Evolutionary conservation across 2,329 filamentous ascomycete genomes (phyloP).

Genomic region (Lizonia empirigonia): DNA sequence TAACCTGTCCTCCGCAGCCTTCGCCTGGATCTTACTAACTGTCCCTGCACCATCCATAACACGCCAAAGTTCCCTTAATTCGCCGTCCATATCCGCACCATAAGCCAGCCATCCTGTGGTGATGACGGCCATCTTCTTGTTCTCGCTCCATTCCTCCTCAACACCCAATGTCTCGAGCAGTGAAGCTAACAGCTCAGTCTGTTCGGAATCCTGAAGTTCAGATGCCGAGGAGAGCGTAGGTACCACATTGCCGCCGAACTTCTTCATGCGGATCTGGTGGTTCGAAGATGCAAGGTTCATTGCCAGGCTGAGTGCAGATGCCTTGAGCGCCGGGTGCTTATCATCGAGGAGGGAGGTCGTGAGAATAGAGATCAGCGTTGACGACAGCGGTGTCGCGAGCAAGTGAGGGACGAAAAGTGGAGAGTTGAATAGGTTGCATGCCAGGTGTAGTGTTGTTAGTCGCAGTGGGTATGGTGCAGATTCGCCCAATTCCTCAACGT

Average conservation of each 20-base stretch:
- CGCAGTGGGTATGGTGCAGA: conserved; percentile 78
- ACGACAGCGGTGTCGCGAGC: conserved; percentile 56
- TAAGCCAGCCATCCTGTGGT: conserved; percentile 79
- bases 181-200: conserved; percentile 82
- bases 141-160: conserved; percentile 64
- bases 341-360: conserved; percentile 80
- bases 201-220: conserved; percentile 68
- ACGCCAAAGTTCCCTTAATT: conserved; percentile 78
- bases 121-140: conserved; percentile 75
- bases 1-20: conserved; percentile 38
- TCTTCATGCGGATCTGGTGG: conserved; percentile 66
- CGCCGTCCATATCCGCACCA: conserved; percentile 69
- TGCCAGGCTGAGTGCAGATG: conserved; percentile 80
- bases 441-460: conserved; percentile 80
- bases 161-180: conserved; percentile 72
- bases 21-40: conserved; percentile 50
- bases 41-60: conserved; percentile 75
- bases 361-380: conserved; percentile 69
- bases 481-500: conserved; percentile 60
- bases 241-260: conserved; percentile 44
- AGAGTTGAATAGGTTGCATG: conserved; percentile 83
- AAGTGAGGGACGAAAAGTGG: conserved; percentile 72
- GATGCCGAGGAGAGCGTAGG: conserved; percentile 21
- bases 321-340: conserved; percentile 73
- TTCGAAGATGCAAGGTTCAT: conserved; percentile 81